Conservation (phyloP, 257 asterid genomes). For the Solanum bulbocastanum region DNA sequence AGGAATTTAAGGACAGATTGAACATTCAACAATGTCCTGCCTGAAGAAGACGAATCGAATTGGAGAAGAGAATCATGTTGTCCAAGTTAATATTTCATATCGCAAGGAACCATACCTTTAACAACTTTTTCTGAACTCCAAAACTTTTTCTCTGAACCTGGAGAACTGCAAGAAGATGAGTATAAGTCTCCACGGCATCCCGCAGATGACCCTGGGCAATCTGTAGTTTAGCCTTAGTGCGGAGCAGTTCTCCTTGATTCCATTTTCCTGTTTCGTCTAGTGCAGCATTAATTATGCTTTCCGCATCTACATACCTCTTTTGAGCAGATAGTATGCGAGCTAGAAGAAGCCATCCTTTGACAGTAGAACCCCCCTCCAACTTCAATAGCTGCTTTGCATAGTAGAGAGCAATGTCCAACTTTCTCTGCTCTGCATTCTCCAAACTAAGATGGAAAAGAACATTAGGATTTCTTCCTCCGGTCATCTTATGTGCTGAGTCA, state of each 20-base stretch:
- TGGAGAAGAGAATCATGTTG: background rate
- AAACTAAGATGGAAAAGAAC: conserved; percentile 52
- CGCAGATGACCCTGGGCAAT: conserved; percentile 50
- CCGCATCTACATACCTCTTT: conserved; percentile 60
- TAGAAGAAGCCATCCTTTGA: conserved; percentile 70
- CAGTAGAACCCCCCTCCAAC: conserved; percentile 55
- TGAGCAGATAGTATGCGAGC: conserved; percentile 91
- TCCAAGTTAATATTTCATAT: background rate
- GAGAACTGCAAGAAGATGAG: conserved; percentile 75
- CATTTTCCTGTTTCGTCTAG: conserved; percentile 85
- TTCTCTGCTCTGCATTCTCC: conserved; percentile 87
- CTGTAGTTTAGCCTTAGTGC: conserved; percentile 74
- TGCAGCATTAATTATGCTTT: conserved; percentile 69
- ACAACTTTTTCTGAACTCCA: conserved; percentile 28
- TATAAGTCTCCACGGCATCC: conserved; percentile 62
- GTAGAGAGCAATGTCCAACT: conserved; percentile 61
- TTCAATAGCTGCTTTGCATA: conserved; percentile 58
- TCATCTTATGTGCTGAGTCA: conserved; percentile 44
- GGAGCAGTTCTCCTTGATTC: conserved; percentile 72
- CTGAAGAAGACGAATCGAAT: background rate
- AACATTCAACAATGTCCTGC: background rate
- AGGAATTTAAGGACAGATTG: background rate
- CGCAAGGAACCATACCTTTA: conserved; percentile 31
- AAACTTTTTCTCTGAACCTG: conserved; percentile 69
- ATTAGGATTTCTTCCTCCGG: conserved; percentile 28